Evolutionary conservation across 1,139 yeast species (phyloP).

Genomic region (Geotrichum fermentans): DNA sequence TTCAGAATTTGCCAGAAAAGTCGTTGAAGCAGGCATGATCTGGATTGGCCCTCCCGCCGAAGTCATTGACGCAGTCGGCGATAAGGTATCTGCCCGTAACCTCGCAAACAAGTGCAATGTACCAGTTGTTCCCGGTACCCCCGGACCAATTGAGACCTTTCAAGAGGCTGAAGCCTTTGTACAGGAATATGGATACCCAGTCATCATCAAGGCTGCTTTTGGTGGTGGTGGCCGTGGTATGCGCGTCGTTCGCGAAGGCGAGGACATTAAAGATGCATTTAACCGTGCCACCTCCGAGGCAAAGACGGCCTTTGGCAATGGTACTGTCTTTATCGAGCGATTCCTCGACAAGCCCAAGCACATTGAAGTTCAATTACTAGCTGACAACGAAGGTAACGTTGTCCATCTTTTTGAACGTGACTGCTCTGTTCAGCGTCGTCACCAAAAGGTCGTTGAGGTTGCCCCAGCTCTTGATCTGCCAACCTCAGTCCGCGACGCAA

Average conservation of each 20-base stretch:
- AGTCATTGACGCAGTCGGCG: slow-evolving; percentile 96
- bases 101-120: slow-evolving; percentile 78
- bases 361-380: slow-evolving; percentile 93
- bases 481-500: slow-evolving; percentile 75
- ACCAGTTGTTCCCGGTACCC: slow-evolving; percentile 97
- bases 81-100: slow-evolving; percentile 89
- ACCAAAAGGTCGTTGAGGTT: slow-evolving; percentile 97
- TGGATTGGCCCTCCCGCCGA: slow-evolving; percentile 93
- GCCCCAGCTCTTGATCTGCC: slow-evolving; percentile 98
- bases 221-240: slow-evolving; percentile 99
- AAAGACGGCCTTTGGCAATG: slow-evolving; percentile 90
- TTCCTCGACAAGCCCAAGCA: slow-evolving; percentile 94
- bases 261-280: slow-evolving; percentile 86
- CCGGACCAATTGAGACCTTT: slow-evolving; percentile 84
- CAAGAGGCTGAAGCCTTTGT: slow-evolving; percentile 79
- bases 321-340: slow-evolving; percentile 95
- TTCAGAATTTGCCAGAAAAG: slow-evolving; percentile 89
- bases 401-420: slow-evolving; percentile 96
- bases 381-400: slow-evolving; percentile 91
- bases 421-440: slow-evolving; percentile 98
- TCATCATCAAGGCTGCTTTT: slow-evolving; percentile 95
- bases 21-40: slow-evolving; percentile 82
- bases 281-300: slow-evolving; percentile 94
- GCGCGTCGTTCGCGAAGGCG: slow-evolving; percentile 98
- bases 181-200: slow-evolving; percentile 83